Percentiles rank a stretch among this genome's conserved stretches.
These are phyloP conservation scores for Ophiostoma ips DNA, from an alignment of 2,329 filamentous ascomycete species.

Conservation along the genomic window DNA sequence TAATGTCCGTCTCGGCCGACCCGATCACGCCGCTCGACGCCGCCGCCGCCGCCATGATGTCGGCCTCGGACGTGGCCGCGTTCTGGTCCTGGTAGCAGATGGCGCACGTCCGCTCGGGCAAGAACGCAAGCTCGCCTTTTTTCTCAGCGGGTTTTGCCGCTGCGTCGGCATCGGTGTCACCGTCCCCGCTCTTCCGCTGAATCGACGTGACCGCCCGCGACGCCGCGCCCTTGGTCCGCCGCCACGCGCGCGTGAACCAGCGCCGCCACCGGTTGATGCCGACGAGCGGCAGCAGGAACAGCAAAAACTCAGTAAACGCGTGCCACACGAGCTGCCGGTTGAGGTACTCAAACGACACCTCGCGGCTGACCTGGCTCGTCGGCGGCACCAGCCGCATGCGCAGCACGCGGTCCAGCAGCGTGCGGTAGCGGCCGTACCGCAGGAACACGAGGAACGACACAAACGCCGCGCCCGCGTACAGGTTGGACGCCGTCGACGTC, in stretches of 20 bases:
- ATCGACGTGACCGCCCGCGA: constrained; percentile 23
- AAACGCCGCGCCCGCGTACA: constrained; percentile 71
- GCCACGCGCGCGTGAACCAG: constrained; percentile 79
- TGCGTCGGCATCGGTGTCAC: not conserved
- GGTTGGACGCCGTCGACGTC: constrained; percentile 54
- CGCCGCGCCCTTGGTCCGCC: constrained; percentile 57
- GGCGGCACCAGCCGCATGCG: constrained; percentile 74
- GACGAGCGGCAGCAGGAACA: constrained; percentile 82
- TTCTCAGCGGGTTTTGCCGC: constrained; percentile 34
- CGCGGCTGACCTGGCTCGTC: constrained; percentile 70
- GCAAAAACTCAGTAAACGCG: constrained; percentile 97
- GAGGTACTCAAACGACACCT: constrained; percentile 94
- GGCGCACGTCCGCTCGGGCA: constrained; percentile 87
- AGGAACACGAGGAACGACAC: constrained; percentile 83
- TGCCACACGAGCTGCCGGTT: constrained; percentile 98
- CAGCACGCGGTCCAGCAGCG: constrained; percentile 72
- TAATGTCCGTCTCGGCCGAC: constrained; percentile 82
- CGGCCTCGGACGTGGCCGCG: constrained; percentile 57
- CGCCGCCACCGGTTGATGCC: constrained; percentile 86
- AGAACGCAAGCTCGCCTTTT: constrained; percentile 65
- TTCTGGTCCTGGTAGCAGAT: constrained; percentile 97
- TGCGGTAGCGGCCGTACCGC: constrained; percentile 80
- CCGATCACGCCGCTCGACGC: constrained; percentile 67
- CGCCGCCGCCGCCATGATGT: constrained; percentile 54
- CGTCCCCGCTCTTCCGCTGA: not conserved